Conservation (phyloP, 2,329 filamentous ascomycete genomes). For the Emmonsia crescens region DNA sequence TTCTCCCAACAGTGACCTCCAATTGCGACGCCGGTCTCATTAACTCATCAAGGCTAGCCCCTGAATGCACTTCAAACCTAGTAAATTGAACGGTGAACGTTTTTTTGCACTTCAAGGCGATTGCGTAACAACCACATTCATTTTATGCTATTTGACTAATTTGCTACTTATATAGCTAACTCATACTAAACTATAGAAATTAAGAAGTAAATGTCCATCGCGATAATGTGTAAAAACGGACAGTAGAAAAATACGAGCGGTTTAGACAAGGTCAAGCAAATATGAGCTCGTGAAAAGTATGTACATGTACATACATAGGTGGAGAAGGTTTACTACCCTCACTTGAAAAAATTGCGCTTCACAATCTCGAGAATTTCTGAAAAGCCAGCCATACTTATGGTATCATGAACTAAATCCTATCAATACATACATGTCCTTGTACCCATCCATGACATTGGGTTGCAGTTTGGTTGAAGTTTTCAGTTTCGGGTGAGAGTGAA, state of each 20-base stretch:
- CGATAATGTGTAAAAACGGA: not conserved
- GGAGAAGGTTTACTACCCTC: not conserved
- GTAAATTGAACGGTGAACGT: not conserved
- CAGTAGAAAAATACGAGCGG: not conserved
- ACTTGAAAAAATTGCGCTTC: not conserved
- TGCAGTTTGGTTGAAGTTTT: not conserved
- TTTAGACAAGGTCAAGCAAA: not conserved
- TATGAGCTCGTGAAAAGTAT: not conserved
- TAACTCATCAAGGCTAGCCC: not conserved
- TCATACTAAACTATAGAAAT: not conserved
- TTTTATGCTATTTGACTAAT: not conserved
- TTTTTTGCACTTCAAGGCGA: not conserved
- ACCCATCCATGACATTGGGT: not conserved
- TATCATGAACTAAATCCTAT: not conserved
- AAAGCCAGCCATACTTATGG: not conserved
- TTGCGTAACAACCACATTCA: not conserved
- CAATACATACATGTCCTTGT: not conserved
- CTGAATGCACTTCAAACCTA: not conserved
- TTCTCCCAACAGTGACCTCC: not conserved
- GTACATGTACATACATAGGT: not conserved
- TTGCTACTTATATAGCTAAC: not conserved
- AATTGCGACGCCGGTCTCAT: not conserved
- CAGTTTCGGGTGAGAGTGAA: not conserved
- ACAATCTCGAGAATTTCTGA: not conserved
- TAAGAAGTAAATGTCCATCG: not conserved